Percentiles rank a stretch among this genome's conserved stretches.
Conservation (phyloP, 768 basidiomycete species). For the Pleurotus djamor region DNA sequence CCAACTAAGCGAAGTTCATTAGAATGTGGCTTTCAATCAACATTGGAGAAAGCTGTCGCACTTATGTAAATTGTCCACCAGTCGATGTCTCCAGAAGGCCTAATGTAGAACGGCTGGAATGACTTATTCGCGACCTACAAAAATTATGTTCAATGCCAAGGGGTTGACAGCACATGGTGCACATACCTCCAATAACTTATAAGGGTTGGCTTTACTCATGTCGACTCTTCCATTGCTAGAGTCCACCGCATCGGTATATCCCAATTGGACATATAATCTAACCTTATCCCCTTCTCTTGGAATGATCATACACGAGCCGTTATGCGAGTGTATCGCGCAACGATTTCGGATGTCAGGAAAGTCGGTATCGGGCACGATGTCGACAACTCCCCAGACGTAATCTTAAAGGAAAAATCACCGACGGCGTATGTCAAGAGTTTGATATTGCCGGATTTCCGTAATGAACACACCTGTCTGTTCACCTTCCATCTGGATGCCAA, state of each 20-base stretch:
- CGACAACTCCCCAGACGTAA: slow-evolving; percentile 83
- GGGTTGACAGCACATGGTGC: neutral
- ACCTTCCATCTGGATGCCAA: slow-evolving; percentile 72
- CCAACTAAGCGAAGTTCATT: slow-evolving; percentile 43
- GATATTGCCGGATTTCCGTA: too few relatives aligned
- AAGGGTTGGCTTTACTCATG: slow-evolving; percentile 46
- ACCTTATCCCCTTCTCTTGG: slow-evolving; percentile 70
- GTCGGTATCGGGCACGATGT: slow-evolving; percentile 66
- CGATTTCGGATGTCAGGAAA: slow-evolving; percentile 76
- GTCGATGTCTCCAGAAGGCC: slow-evolving; percentile 45
- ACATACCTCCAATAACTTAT: slow-evolving; percentile 51
- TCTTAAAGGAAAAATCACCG: slow-evolving; percentile 26
- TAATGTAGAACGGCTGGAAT: slow-evolving; percentile 53
- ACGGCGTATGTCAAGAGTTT: too few relatives aligned
- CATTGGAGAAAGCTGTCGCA: slow-evolving; percentile 24
- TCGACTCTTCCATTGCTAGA: slow-evolving; percentile 48
- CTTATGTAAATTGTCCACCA: slow-evolving; percentile 79
- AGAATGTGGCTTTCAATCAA: neutral
- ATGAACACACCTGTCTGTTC: slow-evolving; percentile 45
- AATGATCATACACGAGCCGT: slow-evolving; percentile 72
- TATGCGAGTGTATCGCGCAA: slow-evolving; percentile 63
- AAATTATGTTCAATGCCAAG: neutral
- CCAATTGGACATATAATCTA: slow-evolving; percentile 70
- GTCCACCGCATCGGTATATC: slow-evolving; percentile 42
- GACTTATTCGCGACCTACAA: slow-evolving; percentile 52